phyloP scores from a whole-genome alignment of 1,284 basidiomycete species.

The Ganoderma boninense region DNA sequence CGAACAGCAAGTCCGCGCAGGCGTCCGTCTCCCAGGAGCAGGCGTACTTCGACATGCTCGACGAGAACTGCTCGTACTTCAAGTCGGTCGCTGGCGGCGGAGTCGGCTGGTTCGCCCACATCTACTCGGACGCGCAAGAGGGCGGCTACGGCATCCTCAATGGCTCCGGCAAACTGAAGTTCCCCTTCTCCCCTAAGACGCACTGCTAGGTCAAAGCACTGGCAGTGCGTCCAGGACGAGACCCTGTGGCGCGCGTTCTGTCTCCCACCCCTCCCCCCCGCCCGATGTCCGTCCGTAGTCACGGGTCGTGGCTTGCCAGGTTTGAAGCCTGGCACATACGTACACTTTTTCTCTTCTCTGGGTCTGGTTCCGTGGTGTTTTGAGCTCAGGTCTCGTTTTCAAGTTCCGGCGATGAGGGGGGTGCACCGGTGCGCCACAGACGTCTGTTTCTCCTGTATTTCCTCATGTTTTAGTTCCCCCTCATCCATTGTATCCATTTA shows the following conservation, averaged over 20 bases:
- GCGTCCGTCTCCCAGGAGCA: conserved; percentile 68
- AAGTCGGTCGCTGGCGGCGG: conserved; percentile 67
- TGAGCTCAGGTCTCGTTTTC: background rate
- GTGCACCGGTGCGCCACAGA: conserved; percentile 4
- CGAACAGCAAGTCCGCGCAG: conserved; percentile 61
- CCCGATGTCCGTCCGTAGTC: background rate
- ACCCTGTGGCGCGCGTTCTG: background rate
- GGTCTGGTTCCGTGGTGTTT: background rate
- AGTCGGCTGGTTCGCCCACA: conserved; percentile 83
- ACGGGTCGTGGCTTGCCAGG: background rate
- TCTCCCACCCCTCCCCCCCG: too few species aligned
- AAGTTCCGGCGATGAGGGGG: background rate
- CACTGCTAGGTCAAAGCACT: conserved; percentile 35
- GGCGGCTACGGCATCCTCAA: conserved; percentile 74
- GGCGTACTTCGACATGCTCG: conserved; percentile 69
- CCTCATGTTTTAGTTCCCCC: background rate
- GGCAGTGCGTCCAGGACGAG: background rate
- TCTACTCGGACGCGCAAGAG: conserved; percentile 72
- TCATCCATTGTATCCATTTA: conserved; percentile 6
- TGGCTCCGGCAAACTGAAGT: conserved; percentile 56
- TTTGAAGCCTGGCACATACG: background rate
- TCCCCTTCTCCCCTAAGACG: conserved; percentile 54
- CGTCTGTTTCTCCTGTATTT: background rate
- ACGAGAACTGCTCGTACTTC: conserved; percentile 66
- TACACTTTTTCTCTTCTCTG: background rate